Percentiles rank a stretch among this genome's conserved stretches.
Evolutionary conservation across 495 filamentous ascomycete genomes (phyloP).

Genomic region (Delitschia confertaspora): DNA sequence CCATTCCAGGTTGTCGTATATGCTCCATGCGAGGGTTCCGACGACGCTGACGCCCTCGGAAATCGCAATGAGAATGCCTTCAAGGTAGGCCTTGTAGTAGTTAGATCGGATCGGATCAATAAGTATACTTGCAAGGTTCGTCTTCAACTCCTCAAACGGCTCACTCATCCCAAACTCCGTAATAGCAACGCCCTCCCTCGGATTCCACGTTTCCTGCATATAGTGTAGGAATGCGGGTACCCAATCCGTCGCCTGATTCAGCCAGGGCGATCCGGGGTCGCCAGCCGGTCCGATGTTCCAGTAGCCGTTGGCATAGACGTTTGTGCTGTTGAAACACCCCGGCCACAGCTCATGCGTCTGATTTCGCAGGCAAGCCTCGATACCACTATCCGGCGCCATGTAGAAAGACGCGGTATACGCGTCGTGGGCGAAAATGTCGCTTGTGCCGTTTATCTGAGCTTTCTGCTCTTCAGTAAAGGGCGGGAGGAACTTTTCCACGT

Average conservation of each 20-base stretch:
- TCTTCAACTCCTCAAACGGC: constrained; percentile 23
- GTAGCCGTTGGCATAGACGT: constrained; percentile 28
- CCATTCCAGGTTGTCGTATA: constrained; percentile 34
- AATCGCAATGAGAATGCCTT: constrained; percentile 30
- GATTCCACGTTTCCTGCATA: constrained; percentile 32
- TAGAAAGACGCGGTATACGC: constrained; percentile 33
- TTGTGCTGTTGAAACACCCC: constrained; percentile 27
- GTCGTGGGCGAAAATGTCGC: constrained; percentile 32
- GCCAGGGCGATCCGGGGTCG: constrained; percentile 27
- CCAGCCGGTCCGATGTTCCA: constrained; percentile 31
- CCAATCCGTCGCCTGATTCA: constrained; percentile 33
- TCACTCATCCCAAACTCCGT: constrained; percentile 32
- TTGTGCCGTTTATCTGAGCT: constrained; percentile 26
- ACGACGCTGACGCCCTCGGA: constrained; percentile 32
- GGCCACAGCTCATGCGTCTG: constrained; percentile 26
- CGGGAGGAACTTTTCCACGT: constrained; percentile 28
- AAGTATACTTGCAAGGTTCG: constrained; percentile 22
- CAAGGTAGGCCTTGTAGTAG: constrained; percentile 32
- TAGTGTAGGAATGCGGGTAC: constrained; percentile 30
- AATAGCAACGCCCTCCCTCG: constrained; percentile 16
- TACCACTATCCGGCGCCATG: constrained; percentile 28
- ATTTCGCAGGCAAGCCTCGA: constrained; percentile 27
- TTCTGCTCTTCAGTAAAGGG: constrained; percentile 28
- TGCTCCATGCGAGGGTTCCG: constrained; percentile 28
- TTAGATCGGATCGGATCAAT: constrained; percentile 27